Evolutionary conservation across 257 asterid species (phyloP).

Genomic region (Forsythia suspensa): DNA sequence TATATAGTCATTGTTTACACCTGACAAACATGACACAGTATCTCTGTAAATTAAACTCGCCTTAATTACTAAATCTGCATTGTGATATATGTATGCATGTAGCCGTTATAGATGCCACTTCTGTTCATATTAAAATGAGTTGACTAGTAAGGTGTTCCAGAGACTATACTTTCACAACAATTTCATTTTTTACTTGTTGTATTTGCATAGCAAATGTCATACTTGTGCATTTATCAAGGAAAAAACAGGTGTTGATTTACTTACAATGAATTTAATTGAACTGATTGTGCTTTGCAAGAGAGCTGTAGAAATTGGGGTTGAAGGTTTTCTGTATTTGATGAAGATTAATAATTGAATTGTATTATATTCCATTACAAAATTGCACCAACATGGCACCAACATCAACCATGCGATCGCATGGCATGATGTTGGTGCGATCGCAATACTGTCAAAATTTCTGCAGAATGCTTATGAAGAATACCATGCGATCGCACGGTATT

Average conservation of each 20-base stretch:
- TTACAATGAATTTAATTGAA: neutral
- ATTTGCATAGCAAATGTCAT: neutral
- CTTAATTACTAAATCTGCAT: neutral
- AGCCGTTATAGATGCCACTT: neutral
- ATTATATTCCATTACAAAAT: neutral
- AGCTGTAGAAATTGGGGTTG: neutral
- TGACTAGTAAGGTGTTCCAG: neutral
- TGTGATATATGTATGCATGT: neutral
- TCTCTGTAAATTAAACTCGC: conserved; percentile 5
- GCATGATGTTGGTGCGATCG: too few species aligned
- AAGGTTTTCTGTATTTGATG: neutral
- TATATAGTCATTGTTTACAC: neutral
- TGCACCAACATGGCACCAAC: too few species aligned
- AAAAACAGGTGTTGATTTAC: neutral
- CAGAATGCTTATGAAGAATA: too few species aligned
- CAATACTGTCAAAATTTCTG: too few species aligned
- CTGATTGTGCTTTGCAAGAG: neutral
- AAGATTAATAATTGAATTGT: neutral
- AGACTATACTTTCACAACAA: neutral
- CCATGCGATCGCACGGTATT: too few species aligned
- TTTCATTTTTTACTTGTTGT: neutral
- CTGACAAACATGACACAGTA: conserved; percentile 1
- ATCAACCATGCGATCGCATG: too few species aligned
- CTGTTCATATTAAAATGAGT: neutral
- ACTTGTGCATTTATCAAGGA: neutral